Conservation (phyloP, 169 alveolate species). For the Theileria equi region DNA sequence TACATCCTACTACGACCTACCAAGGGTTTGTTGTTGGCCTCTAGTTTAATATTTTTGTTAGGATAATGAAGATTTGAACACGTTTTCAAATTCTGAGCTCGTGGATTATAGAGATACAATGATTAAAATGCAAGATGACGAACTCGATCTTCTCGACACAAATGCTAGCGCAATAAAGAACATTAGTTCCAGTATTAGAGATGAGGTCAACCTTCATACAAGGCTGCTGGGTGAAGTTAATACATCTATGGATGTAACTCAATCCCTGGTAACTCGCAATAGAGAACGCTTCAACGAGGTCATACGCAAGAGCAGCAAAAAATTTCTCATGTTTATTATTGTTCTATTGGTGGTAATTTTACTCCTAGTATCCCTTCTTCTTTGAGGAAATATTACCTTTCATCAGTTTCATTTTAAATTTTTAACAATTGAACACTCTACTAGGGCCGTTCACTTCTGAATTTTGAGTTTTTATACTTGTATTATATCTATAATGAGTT, state of each 20-base stretch:
- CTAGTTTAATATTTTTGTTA: no score
- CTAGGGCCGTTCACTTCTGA: no score
- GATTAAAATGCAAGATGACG: slow-evolving; percentile 73
- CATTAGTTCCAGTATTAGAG: slow-evolving; percentile 72
- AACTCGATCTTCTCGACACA: slow-evolving; percentile 64
- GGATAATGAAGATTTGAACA: slow-evolving; percentile 3
- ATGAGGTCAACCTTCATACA: slow-evolving; percentile 66
- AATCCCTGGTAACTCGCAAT: slow-evolving; percentile 62
- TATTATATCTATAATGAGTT: no score
- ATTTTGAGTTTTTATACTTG: no score
- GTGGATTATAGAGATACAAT: slow-evolving; percentile 57
- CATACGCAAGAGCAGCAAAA: slow-evolving; percentile 65
- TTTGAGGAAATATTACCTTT: no score
- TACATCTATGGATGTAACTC: slow-evolving; percentile 64
- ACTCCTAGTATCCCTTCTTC: slow-evolving; percentile 42
- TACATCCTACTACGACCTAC: not conserved
- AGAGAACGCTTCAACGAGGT: slow-evolving; percentile 59
- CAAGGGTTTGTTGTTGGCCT: not conserved
- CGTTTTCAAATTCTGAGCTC: slow-evolving; percentile 19
- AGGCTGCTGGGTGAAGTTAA: slow-evolving; percentile 68
- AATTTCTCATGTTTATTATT: slow-evolving; percentile 59
- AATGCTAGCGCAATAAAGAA: slow-evolving; percentile 69
- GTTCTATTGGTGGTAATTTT: slow-evolving; percentile 55
- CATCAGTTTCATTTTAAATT: no score
- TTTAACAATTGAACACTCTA: no score